These are phyloP conservation scores for Lipomyces yamanashiensis DNA, from an alignment of 805 yeast species.

Conservation along the genomic window DNA sequence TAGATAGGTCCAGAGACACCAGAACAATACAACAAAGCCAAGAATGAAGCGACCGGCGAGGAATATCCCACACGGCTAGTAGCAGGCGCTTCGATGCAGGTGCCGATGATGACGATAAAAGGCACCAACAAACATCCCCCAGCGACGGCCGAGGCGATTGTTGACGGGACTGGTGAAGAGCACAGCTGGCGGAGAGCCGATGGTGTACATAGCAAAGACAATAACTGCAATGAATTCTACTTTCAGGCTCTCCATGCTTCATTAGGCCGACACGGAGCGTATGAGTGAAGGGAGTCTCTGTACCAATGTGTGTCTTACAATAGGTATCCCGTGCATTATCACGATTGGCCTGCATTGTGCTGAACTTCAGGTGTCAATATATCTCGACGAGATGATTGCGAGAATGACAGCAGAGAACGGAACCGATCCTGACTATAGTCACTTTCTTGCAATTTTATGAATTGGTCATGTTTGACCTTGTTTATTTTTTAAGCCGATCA, in stretches of 20 bases:
- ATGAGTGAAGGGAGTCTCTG: not conserved
- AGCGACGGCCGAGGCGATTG: constrained; percentile 18
- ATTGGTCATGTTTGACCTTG: not conserved
- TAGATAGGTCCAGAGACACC: too few relatives aligned
- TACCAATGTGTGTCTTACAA: not conserved
- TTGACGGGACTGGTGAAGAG: constrained; percentile 21
- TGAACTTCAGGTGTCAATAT: not conserved
- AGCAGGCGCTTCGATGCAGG: constrained; percentile 21
- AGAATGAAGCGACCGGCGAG: too few relatives aligned
- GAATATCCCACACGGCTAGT: too few relatives aligned
- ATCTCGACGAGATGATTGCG: constrained; percentile 5
- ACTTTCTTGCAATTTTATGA: not conserved
- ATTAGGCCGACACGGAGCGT: not conserved
- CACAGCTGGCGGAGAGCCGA: constrained; percentile 15
- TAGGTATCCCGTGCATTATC: not conserved
- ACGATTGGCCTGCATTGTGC: constrained; percentile 7
- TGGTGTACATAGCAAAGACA: constrained; percentile 15
- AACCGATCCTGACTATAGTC: not conserved
- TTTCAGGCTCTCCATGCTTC: not conserved
- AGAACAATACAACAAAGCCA: too few relatives aligned
- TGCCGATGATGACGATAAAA: constrained; percentile 10
- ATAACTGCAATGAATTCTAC: not conserved
- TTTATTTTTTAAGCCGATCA: not conserved
- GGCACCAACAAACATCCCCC: constrained; percentile 19
- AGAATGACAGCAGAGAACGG: not conserved